These are phyloP conservation scores for Pisolithus albus DNA, from an alignment of 768 basidiomycete species.

Conservation along the genomic window DNA sequence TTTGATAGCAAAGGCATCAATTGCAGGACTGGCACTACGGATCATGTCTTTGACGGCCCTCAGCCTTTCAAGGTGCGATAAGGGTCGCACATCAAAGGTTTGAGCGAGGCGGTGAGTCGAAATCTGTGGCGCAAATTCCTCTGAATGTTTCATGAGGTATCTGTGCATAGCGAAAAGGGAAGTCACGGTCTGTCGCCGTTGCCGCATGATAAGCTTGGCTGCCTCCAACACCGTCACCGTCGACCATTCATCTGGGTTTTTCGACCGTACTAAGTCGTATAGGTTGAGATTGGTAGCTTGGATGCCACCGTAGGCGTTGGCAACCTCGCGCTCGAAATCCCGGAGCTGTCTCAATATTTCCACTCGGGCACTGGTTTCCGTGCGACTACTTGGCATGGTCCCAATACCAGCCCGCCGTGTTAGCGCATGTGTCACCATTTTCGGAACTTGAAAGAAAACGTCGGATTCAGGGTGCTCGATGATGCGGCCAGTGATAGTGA, in stretches of 20 bases:
- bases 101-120: conserved; percentile 41
- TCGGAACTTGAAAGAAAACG: conserved; percentile 54
- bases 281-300: conserved; percentile 20
- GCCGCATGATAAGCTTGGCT: conserved; percentile 36
- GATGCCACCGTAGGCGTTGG: conserved; percentile 34
- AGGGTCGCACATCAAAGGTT: conserved; percentile 58
- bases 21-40: conserved; percentile 29
- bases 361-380: conserved; percentile 53
- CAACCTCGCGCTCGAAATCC: conserved; percentile 42
- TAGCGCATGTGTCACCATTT: conserved; percentile 42
- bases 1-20: conserved; percentile 47
- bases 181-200: conserved; percentile 22
- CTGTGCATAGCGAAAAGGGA: conserved; percentile 53
- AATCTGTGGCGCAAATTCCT: conserved; percentile 47
- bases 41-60: conserved; percentile 44
- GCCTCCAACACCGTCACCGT: conserved; percentile 50
- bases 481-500: conserved; percentile 42
- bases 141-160: conserved; percentile 48
- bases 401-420: conserved; percentile 41
- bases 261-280: conserved; percentile 41
- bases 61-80: conserved; percentile 46
- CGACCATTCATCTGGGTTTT: conserved; percentile 46
- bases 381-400: conserved; percentile 20
- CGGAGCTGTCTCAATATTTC: conserved; percentile 57
- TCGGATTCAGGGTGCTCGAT: conserved; percentile 46